Base-by-base conservation (phyloP, 176 grass and related monocot genomes). In the Oryza longistaminata region DNA sequence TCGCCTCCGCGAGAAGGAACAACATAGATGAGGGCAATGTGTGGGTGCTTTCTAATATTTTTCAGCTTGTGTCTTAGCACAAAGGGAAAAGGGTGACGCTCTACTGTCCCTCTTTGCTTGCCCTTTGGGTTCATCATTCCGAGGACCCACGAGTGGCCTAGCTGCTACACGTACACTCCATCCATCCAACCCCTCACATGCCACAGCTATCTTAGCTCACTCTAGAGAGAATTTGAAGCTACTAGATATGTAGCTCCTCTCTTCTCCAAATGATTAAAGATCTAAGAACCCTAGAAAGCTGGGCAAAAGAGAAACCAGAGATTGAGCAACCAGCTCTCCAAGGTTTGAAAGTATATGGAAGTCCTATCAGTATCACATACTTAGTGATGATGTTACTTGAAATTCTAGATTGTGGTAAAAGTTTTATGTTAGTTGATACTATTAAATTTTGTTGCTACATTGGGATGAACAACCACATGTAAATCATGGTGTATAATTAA, bases 121-220 rank as follows among this genome's bases (percentile, higher is more conserved):
- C 79, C 82, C 88, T 90, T 83, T 78, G 68, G 68, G 79, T 81
- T 90, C 84, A 87, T 91, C 81, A 77, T 89, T 89, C 92, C 89
- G 21, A 94, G 87, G 87, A 37, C 92, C 92, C 89, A 94, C 92
- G 92, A 85, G 81, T 70, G 92, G 80, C 72, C 92, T 84, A 46
- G 81, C 80, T 83, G 69, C 55, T 66, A 50, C 78, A 62, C 61
- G 52, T 19, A 74, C 81, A n/a, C 62, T 16, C 9, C 7, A 40
- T 16, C 33, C 16, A 4, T 62, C 58, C 22, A 70, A 55, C 21
- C 24, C 12, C 9, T 66, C 68, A 58, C 44, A 68, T 17, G 25
- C 68, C 68, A 85, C 70, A 49, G 25, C n/a, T 77, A 40, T 40
- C 39, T 40, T 40, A 67, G 27, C 61, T 84, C 61, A 67, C 43